A percentile compares a stretch with the other conserved stretches of the same genome.
Conservation (phyloP, 2,329 filamentous ascomycete genomes). For the Atkinsonella hypoxylon region DNA sequence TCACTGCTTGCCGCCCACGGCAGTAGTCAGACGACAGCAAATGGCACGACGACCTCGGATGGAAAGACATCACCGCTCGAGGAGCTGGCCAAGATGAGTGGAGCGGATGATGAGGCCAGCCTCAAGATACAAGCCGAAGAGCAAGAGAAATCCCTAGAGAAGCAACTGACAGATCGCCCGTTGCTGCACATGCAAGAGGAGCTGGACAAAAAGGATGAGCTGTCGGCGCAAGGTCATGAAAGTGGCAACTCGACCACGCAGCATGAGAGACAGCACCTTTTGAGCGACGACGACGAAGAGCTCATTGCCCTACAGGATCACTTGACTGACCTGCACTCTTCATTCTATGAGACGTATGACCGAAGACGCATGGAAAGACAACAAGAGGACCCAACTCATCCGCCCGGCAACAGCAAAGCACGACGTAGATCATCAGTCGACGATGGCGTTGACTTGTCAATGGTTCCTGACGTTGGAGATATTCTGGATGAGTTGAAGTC, state of each 20-base stretch:
- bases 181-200: conserved; percentile 86
- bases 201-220: conserved; percentile 64
- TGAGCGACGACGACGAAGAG: conserved; percentile 82
- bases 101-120: conserved; percentile 52
- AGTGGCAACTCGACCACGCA: conserved; percentile 16
- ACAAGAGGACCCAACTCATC: conserved; percentile 21
- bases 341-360: conserved; percentile 80
- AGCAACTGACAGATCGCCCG: conserved; percentile 80
- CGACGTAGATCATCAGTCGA: conserved; percentile 22
- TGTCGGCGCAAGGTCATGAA: conserved; percentile 15
- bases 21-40: neutral
- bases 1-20: conserved; percentile 5
- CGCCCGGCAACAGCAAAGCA: conserved; percentile 20
- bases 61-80: conserved; percentile 44
- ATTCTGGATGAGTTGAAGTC: conserved; percentile 78
- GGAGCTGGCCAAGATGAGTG: conserved; percentile 65
- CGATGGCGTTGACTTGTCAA: conserved; percentile 30
- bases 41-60: conserved; percentile 6
- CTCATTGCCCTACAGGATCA: conserved; percentile 65
- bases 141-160: conserved; percentile 77
- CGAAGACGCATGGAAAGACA: conserved; percentile 28
- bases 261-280: conserved; percentile 55
- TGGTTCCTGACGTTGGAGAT: conserved; percentile 71
- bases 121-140: conserved; percentile 69
- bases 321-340: conserved; percentile 60